These are phyloP conservation scores for Phyllosticta citrichinensis DNA, from an alignment of 2,329 filamentous ascomycete species.

Conservation along the genomic window DNA sequence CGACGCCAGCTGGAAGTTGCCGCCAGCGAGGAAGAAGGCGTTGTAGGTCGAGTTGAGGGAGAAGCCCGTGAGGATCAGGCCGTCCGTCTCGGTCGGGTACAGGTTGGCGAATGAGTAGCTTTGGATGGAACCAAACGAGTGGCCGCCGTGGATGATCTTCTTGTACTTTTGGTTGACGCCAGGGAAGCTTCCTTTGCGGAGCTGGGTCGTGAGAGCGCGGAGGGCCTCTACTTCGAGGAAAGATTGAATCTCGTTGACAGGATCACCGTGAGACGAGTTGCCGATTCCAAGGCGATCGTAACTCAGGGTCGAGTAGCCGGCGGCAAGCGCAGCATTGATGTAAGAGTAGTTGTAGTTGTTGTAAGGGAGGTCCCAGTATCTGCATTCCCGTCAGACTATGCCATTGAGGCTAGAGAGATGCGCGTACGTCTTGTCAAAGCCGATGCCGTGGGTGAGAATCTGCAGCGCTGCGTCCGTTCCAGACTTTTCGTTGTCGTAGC, in stretches of 20 bases:
- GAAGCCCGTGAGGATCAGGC: slow-evolving; percentile 52
- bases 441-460: slow-evolving; percentile 45
- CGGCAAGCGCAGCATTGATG: slow-evolving; percentile 43
- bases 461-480: slow-evolving; percentile 31
- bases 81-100: slow-evolving; percentile 46
- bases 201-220: slow-evolving; percentile 40
- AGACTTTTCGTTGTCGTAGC: slow-evolving; percentile 38
- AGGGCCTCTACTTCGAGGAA: slow-evolving; percentile 50
- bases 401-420: background rate
- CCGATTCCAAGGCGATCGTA: slow-evolving; percentile 56
- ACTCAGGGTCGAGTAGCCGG: slow-evolving; percentile 49
- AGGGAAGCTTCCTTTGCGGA: slow-evolving; percentile 38
- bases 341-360: slow-evolving; percentile 55
- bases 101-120: slow-evolving; percentile 45
- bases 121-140: slow-evolving; percentile 53
- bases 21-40: slow-evolving; percentile 34
- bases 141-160: slow-evolving; percentile 50
- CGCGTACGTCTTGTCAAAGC: slow-evolving; percentile 40
- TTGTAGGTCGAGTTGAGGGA: slow-evolving; percentile 38
- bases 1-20: slow-evolving; percentile 39
- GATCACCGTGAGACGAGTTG: slow-evolving; percentile 47
- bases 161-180: slow-evolving; percentile 29
- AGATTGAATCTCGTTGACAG: slow-evolving; percentile 50
- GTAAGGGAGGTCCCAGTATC: slow-evolving; percentile 53
- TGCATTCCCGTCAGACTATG: slow-evolving; percentile 14